Conservation (phyloP, 2,329 filamentous ascomycete species). For the Amauroascus niger region DNA sequence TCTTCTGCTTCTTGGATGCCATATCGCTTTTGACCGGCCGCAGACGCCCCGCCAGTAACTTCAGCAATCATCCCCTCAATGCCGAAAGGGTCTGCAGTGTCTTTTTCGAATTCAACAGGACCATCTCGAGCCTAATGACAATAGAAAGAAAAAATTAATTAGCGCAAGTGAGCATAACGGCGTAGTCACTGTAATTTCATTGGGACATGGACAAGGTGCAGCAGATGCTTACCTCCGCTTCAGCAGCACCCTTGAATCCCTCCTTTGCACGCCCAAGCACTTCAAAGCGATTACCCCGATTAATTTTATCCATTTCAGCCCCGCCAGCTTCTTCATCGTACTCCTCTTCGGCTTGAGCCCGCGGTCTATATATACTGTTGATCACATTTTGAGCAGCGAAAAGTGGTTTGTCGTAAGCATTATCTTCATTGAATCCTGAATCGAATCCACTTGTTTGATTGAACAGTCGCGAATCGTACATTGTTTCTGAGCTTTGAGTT, state of each 20-base stretch:
- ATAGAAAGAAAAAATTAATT: slow-evolving; percentile 16
- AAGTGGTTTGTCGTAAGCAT: slow-evolving; percentile 91
- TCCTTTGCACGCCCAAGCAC: slow-evolving; percentile 71
- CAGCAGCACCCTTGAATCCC: slow-evolving; percentile 74
- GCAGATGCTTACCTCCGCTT: slow-evolving; percentile 57
- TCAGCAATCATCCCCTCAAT: slow-evolving; percentile 90
- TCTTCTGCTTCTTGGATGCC: slow-evolving; percentile 35
- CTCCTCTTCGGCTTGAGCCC: slow-evolving; percentile 60
- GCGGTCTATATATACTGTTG: slow-evolving; percentile 83
- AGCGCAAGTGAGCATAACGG: slow-evolving; percentile 25
- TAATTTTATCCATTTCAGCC: slow-evolving; percentile 75
- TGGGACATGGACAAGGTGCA: slow-evolving; percentile 5
- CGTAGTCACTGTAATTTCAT: not conserved
- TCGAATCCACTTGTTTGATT: slow-evolving; percentile 89
- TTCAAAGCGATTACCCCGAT: slow-evolving; percentile 78
- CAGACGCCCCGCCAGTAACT: slow-evolving; percentile 47
- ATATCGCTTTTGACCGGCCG: slow-evolving; percentile 40
- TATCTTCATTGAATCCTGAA: slow-evolving; percentile 91
- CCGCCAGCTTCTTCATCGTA: slow-evolving; percentile 71
- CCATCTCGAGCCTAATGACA: slow-evolving; percentile 60
- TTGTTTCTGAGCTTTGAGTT: slow-evolving; percentile 79
- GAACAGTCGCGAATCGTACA: slow-evolving; percentile 95
- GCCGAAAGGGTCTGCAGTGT: slow-evolving; percentile 76
- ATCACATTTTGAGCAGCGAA: slow-evolving; percentile 94
- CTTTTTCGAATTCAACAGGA: slow-evolving; percentile 93